phyloP scores from a whole-genome alignment of 352 stramenopile genomes.

The Phytophthora capsici region DNA sequence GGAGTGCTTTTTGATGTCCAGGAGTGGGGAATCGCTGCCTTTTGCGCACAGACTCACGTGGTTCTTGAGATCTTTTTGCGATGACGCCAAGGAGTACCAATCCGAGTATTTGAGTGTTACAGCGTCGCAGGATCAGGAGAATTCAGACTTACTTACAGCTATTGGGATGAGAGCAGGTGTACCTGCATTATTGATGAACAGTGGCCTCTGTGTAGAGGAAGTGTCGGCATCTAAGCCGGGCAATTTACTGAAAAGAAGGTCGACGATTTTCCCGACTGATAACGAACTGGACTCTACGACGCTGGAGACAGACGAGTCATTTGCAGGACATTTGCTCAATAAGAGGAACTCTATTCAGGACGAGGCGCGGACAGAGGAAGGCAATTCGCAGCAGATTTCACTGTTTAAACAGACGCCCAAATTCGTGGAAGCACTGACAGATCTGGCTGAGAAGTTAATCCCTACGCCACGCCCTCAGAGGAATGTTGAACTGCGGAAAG shows the following conservation, averaged over 20 bases:
- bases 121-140: conserved; percentile 61
- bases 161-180: conserved; percentile 74
- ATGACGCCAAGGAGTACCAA: conserved; percentile 64
- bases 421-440: conserved; percentile 74
- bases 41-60: conserved; percentile 88
- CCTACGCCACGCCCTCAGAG: conserved; percentile 47
- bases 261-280: conserved; percentile 68
- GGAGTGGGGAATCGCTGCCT: conserved; percentile 79
- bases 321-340: conserved; percentile 57
- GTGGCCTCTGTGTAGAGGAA: conserved; percentile 73
- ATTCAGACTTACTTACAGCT: conserved; percentile 64
- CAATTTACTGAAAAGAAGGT: conserved; percentile 61
- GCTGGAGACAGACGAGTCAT: conserved; percentile 57
- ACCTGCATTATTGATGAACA: conserved; percentile 77
- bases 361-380: conserved; percentile 65
- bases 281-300: conserved; percentile 42
- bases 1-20: conserved; percentile 87
- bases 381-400: conserved; percentile 62
- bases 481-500: conserved; percentile 56
- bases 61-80: conserved; percentile 90
- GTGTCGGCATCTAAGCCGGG: conserved; percentile 50
- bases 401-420: conserved; percentile 74
- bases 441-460: conserved; percentile 73
- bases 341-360: conserved; percentile 64
- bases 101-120: conserved; percentile 82